Base-by-base conservation (phyloP, 257 asterid species). In the Orobanche coerulescens region DNA sequence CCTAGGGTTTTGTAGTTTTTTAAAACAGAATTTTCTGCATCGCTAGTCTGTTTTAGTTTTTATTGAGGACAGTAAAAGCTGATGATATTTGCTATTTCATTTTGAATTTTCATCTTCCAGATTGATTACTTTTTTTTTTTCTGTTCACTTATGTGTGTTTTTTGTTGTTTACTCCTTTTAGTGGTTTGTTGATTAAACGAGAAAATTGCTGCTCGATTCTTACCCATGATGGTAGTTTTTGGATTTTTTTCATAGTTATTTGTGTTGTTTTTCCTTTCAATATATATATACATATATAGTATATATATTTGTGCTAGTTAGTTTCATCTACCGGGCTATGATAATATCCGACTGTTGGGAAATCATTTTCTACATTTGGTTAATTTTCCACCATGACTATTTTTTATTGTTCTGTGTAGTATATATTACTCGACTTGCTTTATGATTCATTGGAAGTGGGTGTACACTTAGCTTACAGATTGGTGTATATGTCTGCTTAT, bases 1-100 rank as follows among this genome's bases (percentile, higher is more conserved):
- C 10, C 37, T 55, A 71, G 75, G 65, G 47, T 74, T 46, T 64
- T 9, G 6, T 39, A 4, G 12, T n/a, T 25, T 6, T 26, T 0
- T 12, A n/a, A 31, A 33, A 6, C 10, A 26, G 25, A 25, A n/a
- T 6, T 46, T 56, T 13, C 13, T 23, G 64, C 19, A 48, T 48
- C 4, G 26, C 15, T 22, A 18, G 30, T 9, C 20, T 20, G 44
- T 25, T 58, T n/a, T 26, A 6, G 2, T 11, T 12, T 48, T 67
- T 33, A 8, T 39, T 60, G n/a, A n/a, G n/a, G n/a, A n/a, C n/a
- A n/a, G n/a, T n/a, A n/a, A n/a, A n/a, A n/a, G n/a, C n/a, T n/a
- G n/a, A n/a, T n/a, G n/a, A n/a, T n/a, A n/a, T n/a, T n/a, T n/a
- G n/a, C n/a, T n/a, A n/a, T n/a, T n/a, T n/a, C n/a, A n/a, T 16